phyloP scores from a whole-genome alignment of 371 early-diverging fungal species.

The Batkoa obscura region DNA sequence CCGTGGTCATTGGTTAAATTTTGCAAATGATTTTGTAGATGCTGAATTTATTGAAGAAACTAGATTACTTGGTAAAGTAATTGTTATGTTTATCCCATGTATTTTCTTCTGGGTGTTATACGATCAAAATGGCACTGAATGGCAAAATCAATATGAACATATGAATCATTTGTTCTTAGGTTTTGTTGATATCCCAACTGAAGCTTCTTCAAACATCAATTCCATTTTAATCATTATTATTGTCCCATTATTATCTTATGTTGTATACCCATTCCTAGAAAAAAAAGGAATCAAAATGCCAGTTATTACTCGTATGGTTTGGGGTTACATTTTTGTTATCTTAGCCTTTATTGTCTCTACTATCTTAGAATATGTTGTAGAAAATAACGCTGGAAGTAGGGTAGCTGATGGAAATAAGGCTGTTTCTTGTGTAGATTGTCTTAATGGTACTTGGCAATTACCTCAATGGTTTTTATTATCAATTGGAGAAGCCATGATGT shows the following conservation, averaged over 20 bases:
- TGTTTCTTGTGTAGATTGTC: constrained; percentile 10
- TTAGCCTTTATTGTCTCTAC: constrained; percentile 1
- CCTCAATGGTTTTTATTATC: constrained; percentile 36
- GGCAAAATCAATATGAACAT: constrained; percentile 13
- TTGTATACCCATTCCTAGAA: constrained; percentile 6
- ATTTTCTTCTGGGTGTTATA: constrained; percentile 35
- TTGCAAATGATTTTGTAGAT: background rate
- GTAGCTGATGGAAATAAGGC: background rate
- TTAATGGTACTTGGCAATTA: constrained; percentile 19
- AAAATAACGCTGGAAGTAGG: constrained; percentile 7
- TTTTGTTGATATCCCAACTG: constrained; percentile 5
- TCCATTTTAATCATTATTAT: constrained; percentile 4
- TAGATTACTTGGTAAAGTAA: constrained; percentile 9
- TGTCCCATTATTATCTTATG: background rate
- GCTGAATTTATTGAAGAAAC: constrained; percentile 5
- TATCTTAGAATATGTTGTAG: constrained; percentile 4
- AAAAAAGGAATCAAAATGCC: background rate
- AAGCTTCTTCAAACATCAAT: constrained; percentile 1
- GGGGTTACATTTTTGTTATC: background rate
- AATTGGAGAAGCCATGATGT: constrained; percentile 31
- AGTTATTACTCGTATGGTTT: background rate
- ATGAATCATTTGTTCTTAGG: constrained; percentile 12
- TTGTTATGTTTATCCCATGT: constrained; percentile 18
- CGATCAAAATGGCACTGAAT: constrained; percentile 25
- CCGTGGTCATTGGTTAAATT: constrained; percentile 5